Evolutionary conservation across 2,329 filamentous ascomycete species (phyloP), one percentile per base, ranked within the genome.

Genomic region (Neonectria hederae): DNA sequence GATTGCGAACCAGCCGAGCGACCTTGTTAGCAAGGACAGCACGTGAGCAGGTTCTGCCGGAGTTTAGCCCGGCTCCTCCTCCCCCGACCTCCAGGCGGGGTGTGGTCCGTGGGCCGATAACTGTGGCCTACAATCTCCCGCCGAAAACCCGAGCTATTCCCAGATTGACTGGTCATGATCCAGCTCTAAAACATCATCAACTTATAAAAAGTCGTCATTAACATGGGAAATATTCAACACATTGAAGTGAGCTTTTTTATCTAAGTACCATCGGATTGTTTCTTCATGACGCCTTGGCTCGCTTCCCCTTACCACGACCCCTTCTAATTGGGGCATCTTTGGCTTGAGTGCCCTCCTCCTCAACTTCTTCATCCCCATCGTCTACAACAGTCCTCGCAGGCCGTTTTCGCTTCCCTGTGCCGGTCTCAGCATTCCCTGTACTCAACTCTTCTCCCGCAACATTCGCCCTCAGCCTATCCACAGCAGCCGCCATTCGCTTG

Each of bases 401-500:
- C 26, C 73, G 69, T 51, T 72, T 73, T 48, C 73, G 70, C 65
- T 76, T 74, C 17, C 54, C 65, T n/a, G 68, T 60, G 19, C 57
- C 67, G 21, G 54, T 65, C 17, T 62, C 61, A 21, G 43, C 24
- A 4, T 14, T 49, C 2, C 28, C 26, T 11, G 38, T 14, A 1
- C 30, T 42, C 11, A 66, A 45, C 2, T 55, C 71, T 17, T 67
- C 65, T 7, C 66, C 69, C 8, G 72, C 56, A 10, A 73, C 67
- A 56, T 78, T 79, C 14, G 76, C 74, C 66, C 88, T 87, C 59
- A 97, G 81, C 76, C 84, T 88, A 62, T 86, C 86, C 59, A 96
- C 88, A 0, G 93, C 93, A 59, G 88, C 90, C 48, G 88, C 89
- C 91, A 97, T 91, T 62, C 91, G 86, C 78, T 92, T 81, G 74